Evolutionary conservation across 2,329 filamentous ascomycete species (phyloP).

Genomic region (Diaporthe aspalathi): DNA sequence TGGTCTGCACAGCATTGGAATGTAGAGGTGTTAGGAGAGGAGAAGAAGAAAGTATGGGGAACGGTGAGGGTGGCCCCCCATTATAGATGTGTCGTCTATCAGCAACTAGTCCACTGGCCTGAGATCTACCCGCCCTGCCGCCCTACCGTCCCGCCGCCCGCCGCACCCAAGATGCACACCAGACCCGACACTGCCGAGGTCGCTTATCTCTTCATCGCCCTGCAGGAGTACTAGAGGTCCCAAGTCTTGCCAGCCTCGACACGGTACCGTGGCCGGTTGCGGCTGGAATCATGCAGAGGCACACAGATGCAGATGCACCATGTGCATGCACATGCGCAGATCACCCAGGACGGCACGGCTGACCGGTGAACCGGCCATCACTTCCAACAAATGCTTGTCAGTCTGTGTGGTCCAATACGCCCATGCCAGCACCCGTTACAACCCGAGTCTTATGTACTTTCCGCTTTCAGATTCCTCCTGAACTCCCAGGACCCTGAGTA

Average conservation of each 20-base stretch:
- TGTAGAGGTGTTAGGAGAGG: neutral
- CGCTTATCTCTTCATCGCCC: slow-evolving; percentile 36
- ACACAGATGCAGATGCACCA: neutral
- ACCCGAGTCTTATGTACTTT: slow-evolving; percentile 33
- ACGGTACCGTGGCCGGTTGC: neutral
- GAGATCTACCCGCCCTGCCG: slow-evolving; percentile 26
- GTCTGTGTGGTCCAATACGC: neutral
- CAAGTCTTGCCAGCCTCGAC: neutral
- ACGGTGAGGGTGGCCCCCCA: slow-evolving; percentile 1
- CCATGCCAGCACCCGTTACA: neutral
- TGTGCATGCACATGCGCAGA: slow-evolving; percentile 2
- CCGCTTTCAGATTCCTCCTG: slow-evolving; percentile 27
- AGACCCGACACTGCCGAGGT: slow-evolving; percentile 13
- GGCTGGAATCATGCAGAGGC: neutral
- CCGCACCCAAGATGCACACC: slow-evolving; percentile 23
- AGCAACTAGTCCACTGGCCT: slow-evolving; percentile 6
- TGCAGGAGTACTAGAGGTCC: neutral
- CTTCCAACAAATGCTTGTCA: neutral
- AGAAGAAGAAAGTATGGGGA: slow-evolving; percentile 12
- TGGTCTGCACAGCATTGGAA: neutral
- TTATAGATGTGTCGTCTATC: slow-evolving; percentile 16
- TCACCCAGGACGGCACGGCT: neutral
- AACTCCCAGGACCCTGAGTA: slow-evolving; percentile 36
- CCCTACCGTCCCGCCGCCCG: slow-evolving; percentile 16
- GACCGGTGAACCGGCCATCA: neutral